Conservation (phyloP, 2,329 filamentous ascomycete genomes). For the Penicillium sp. region DNA sequence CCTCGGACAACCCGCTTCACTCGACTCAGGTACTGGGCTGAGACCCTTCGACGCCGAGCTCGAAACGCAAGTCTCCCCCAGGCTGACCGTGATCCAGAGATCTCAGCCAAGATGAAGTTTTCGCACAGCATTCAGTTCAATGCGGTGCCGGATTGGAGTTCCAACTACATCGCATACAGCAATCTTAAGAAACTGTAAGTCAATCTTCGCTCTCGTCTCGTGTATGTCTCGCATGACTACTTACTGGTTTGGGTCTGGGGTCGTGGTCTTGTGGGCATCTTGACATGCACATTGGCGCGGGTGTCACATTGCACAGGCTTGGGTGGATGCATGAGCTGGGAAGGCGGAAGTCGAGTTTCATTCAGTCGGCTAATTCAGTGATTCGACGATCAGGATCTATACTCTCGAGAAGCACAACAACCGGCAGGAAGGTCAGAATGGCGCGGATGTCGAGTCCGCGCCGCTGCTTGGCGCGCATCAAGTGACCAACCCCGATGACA, state of each 20-base stretch:
- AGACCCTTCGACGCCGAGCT: slow-evolving; percentile 31
- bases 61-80: slow-evolving; percentile 9
- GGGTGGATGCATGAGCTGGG: slow-evolving; percentile 8
- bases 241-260: not conserved
- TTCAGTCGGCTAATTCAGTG: slow-evolving; percentile 8
- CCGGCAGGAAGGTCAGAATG: slow-evolving; percentile 51
- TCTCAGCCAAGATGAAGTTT: slow-evolving; percentile 95
- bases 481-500: slow-evolving; percentile 67
- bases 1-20: slow-evolving; percentile 14
- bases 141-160: slow-evolving; percentile 99
- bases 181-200: slow-evolving; percentile 96
- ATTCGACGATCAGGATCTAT: slow-evolving; percentile 69
- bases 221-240: not conserved
- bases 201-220: not conserved
- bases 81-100: slow-evolving; percentile 37
- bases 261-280: not conserved
- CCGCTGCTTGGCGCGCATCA: slow-evolving; percentile 68
- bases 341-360: slow-evolving; percentile 5
- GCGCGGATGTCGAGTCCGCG: slow-evolving; percentile 75
- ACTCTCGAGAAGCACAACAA: slow-evolving; percentile 83
- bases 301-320: slow-evolving; percentile 24
- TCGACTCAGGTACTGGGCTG: slow-evolving; percentile 32
- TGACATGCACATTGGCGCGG: slow-evolving; percentile 4
- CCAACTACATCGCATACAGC: slow-evolving; percentile 95
- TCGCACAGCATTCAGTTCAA: slow-evolving; percentile 99